A percentile compares a stretch with the other conserved stretches of the same genome.
Evolutionary conservation across 805 yeast genomes (phyloP).

Genomic region (Yarrowia sp.): DNA sequence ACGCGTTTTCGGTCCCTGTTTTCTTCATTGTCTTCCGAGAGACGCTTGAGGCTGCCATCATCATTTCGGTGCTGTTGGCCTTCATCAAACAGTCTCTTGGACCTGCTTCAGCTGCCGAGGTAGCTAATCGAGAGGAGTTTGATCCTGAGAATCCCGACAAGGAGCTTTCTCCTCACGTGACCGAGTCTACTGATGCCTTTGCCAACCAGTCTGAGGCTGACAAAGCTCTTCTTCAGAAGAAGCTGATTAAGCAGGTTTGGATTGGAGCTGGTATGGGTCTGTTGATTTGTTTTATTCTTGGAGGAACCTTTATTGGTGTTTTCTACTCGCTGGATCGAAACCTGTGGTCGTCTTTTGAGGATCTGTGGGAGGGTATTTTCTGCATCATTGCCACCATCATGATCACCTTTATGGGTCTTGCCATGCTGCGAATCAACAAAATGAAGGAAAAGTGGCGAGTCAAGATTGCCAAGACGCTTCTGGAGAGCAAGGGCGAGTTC

Average conservation of each 20-base stretch:
- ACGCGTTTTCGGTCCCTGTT: slow-evolving; percentile 60
- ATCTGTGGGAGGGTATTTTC: slow-evolving; percentile 95
- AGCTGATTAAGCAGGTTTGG: slow-evolving; percentile 81
- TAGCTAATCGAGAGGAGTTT: not conserved
- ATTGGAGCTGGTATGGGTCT: slow-evolving; percentile 73
- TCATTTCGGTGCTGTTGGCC: slow-evolving; percentile 84
- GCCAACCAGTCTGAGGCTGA: not conserved
- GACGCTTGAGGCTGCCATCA: slow-evolving; percentile 83
- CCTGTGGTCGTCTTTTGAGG: slow-evolving; percentile 85
- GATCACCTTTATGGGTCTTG: slow-evolving; percentile 91
- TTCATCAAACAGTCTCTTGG: slow-evolving; percentile 80
- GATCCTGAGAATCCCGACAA: not conserved
- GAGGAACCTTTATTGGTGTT: slow-evolving; percentile 92
- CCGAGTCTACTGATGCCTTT: not conserved
- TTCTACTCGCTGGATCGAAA: slow-evolving; percentile 78
- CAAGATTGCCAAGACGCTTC: slow-evolving; percentile 81
- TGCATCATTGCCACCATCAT: slow-evolving; percentile 84
- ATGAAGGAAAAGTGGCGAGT: slow-evolving; percentile 97
- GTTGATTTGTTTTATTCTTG: slow-evolving; percentile 73
- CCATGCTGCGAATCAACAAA: slow-evolving; percentile 91
- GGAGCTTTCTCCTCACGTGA: not conserved
- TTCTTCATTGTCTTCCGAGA: slow-evolving; percentile 92
- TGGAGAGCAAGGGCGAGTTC: slow-evolving; percentile 49
- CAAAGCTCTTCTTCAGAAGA: slow-evolving; percentile 50
- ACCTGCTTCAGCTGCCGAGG: slow-evolving; percentile 33